Conservation (phyloP, 2,329 filamentous ascomycete genomes). For the Knoxdaviesia capensis region DNA sequence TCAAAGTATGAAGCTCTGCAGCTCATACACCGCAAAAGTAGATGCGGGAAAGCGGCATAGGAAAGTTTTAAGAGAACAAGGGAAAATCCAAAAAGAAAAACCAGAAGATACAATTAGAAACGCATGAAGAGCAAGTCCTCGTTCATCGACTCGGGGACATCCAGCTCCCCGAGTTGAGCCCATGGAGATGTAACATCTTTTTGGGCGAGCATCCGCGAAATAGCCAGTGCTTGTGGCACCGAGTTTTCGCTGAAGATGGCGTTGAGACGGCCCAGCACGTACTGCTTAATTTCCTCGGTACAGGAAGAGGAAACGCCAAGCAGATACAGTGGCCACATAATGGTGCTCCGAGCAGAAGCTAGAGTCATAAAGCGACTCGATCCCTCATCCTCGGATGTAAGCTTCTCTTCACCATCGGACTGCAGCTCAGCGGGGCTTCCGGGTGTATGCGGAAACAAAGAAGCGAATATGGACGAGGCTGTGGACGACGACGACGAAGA, state of each 20-base stretch:
- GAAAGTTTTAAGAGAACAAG: not conserved
- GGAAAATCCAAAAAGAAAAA: not conserved
- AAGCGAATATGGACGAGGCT: conserved; percentile 2
- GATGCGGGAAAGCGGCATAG: not conserved
- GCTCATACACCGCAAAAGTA: no score
- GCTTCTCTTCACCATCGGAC: no score
- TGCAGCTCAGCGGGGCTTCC: no score
- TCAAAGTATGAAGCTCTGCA: no score
- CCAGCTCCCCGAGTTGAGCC: not conserved
- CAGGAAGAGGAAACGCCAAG: conserved; percentile 26
- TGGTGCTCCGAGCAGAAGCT: conserved; percentile 24
- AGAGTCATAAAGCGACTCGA: conserved; percentile 22
- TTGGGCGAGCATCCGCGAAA: conserved; percentile 11
- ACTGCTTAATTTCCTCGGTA: conserved; percentile 18
- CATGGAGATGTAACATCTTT: not conserved
- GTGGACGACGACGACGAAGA: conserved; percentile 9
- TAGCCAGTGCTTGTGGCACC: conserved; percentile 20
- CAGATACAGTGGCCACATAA: conserved; percentile 29
- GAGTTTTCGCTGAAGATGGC: conserved; percentile 24
- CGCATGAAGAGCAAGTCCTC: not conserved
- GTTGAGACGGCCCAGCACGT: conserved; percentile 22
- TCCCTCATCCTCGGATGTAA: no score
- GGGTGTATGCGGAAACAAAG: no score
- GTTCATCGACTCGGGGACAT: not conserved
- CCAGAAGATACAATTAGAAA: not conserved